These are phyloP conservation scores for Candida tetrigidarum DNA, from an alignment of 1,139 yeast genomes.

Conservation along the genomic window DNA sequence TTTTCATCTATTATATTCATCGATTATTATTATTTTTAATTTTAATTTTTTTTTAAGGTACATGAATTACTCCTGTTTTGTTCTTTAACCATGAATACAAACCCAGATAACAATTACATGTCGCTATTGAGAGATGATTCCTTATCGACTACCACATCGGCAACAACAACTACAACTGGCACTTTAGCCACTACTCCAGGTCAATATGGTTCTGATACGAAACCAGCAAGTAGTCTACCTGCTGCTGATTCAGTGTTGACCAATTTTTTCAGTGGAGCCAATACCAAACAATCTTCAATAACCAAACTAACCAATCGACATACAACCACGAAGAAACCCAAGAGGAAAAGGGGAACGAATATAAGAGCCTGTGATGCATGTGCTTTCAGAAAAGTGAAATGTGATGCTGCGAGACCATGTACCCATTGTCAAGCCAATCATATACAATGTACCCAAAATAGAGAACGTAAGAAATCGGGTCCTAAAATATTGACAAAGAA, in stretches of 20 bases:
- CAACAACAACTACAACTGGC: not conserved
- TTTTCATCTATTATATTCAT: not conserved
- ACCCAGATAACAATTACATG: not conserved
- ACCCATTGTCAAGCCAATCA: constrained; percentile 40
- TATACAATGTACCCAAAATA: constrained; percentile 39
- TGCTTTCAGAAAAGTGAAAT: constrained; percentile 46
- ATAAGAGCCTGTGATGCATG: constrained; percentile 50
- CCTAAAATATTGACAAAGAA: constrained; percentile 45
- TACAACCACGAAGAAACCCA: constrained; percentile 15
- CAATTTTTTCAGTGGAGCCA: constrained; percentile 7
- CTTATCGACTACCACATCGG: not conserved
- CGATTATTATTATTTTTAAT: not conserved
- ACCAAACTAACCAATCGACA: constrained; percentile 19
- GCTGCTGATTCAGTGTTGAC: constrained; percentile 7
- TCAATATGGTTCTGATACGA: not conserved
- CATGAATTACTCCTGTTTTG: not conserved
- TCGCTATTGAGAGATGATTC: not conserved
- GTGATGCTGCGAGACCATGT: constrained; percentile 46
- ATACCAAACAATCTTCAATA: constrained; percentile 11
- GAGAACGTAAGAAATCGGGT: constrained; percentile 47
- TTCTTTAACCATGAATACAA: constrained; percentile 1
- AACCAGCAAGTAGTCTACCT: not conserved
- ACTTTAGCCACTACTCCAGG: constrained; percentile 3
- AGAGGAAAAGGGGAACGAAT: constrained; percentile 27
- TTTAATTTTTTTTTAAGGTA: not conserved